Evolutionary conservation across 2,329 filamentous ascomycete species (phyloP).

Genomic region (Fusarium aywerte): DNA sequence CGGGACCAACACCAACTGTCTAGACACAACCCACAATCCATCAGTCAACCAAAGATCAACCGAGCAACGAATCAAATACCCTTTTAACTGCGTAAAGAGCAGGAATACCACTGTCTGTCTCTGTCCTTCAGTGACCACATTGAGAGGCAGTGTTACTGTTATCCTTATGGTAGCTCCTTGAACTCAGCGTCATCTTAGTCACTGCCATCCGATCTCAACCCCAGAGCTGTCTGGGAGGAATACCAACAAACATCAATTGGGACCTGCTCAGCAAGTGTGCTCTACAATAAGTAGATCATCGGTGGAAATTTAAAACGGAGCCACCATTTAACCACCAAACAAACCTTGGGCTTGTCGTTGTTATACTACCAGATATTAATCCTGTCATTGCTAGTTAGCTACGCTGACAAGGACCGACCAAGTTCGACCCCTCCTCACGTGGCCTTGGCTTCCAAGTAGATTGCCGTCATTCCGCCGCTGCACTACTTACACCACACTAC

Average conservation of each 20-base stretch:
- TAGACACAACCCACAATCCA: neutral
- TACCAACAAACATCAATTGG: slow-evolving; percentile 2
- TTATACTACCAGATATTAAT: slow-evolving; percentile 15
- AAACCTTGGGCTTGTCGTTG: slow-evolving; percentile 5
- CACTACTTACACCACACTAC: slow-evolving; percentile 17
- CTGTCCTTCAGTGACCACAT: neutral
- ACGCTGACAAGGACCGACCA: slow-evolving; percentile 39
- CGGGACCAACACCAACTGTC: slow-evolving; percentile 9
- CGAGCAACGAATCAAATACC: neutral
- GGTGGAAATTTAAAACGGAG: slow-evolving; percentile 10
- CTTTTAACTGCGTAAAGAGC: slow-evolving; percentile 5
- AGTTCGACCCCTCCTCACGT: slow-evolving; percentile 46
- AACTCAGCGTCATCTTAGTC: slow-evolving; percentile 26
- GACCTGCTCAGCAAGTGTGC: slow-evolving; percentile 2
- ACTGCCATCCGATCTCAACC: slow-evolving; percentile 22
- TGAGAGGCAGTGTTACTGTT: slow-evolving; percentile 5
- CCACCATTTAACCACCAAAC: slow-evolving; percentile 21
- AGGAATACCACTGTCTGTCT: slow-evolving; percentile 2
- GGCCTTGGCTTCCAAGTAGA: slow-evolving; percentile 34
- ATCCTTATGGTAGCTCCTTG: slow-evolving; percentile 6
- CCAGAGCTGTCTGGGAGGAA: slow-evolving; percentile 7
- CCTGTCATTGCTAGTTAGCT: slow-evolving; percentile 18
- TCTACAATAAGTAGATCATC: neutral
- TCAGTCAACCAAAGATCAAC: slow-evolving; percentile 2
- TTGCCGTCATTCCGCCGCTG: slow-evolving; percentile 41